Conservation (phyloP, 371 early-diverging fungal genomes). For the Aphelidium insulamus region DNA sequence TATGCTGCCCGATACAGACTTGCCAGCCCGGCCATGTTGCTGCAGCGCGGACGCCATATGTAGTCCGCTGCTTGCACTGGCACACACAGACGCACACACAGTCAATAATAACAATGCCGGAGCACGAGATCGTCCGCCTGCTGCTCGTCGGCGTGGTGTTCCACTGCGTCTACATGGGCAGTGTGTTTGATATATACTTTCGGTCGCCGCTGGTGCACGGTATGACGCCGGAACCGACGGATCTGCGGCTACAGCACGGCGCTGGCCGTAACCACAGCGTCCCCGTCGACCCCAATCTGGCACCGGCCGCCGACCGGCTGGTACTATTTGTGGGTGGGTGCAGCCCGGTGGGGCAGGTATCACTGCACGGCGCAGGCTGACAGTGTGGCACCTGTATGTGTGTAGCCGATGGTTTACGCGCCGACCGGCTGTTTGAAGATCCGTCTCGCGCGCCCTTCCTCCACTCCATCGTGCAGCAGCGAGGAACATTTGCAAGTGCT, state of each 20-base stretch:
- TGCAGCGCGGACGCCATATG: neutral
- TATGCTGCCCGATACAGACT: too few relatives aligned
- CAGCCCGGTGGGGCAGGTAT: too few relatives aligned
- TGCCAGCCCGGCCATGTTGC: too few relatives aligned
- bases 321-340: conserved; percentile 75
- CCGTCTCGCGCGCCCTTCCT: neutral
- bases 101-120: too few relatives aligned
- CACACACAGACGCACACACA: neutral
- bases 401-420: conserved; percentile 74
- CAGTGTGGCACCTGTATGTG: too few relatives aligned
- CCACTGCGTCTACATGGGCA: conserved; percentile 63
- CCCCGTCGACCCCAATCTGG: conserved; percentile 18
- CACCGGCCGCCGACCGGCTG: conserved; percentile 70
- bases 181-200: conserved; percentile 95
- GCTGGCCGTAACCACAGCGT: too few relatives aligned
- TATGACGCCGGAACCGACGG: conserved; percentile 46
- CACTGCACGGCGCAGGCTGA: too few relatives aligned
- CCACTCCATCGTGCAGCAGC: too few relatives aligned
- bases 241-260: neutral
- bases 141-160: conserved; percentile 64
- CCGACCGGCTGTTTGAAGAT: conserved; percentile 64
- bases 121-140: too few relatives aligned
- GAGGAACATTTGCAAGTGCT: too few relatives aligned
- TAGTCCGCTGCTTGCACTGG: neutral
- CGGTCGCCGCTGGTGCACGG: conserved; percentile 91